Conservation (phyloP, 495 filamentous ascomycete species). For the Parmelia sp. region DNA sequence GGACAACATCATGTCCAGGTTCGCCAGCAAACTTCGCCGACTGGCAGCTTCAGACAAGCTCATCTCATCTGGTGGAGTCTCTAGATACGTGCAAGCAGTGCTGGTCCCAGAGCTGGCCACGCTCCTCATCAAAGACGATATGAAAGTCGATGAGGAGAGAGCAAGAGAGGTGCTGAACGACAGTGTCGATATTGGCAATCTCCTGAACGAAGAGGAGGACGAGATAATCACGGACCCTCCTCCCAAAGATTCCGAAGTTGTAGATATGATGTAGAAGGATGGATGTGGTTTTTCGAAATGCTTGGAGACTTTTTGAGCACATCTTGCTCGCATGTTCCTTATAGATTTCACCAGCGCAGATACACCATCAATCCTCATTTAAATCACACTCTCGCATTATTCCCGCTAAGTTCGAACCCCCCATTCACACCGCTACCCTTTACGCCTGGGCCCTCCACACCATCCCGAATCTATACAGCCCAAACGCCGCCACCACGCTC, state of each 20-base stretch:
- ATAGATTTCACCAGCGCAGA: not conserved
- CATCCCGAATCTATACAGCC: conserved; percentile 62
- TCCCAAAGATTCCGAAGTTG: conserved; percentile 32
- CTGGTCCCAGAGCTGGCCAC: conserved; percentile 80
- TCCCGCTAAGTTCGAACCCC: not conserved
- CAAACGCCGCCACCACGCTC: conserved; percentile 58
- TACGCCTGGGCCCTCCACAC: conserved; percentile 32
- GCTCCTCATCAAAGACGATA: conserved; percentile 76
- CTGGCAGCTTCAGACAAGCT: conserved; percentile 60
- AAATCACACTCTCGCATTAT: not conserved
- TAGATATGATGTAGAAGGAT: not conserved
- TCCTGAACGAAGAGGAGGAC: conserved; percentile 59
- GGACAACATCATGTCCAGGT: conserved; percentile 57
- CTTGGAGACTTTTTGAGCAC: not conserved
- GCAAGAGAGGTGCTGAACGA: conserved; percentile 66
- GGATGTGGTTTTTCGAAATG: conserved; percentile 5
- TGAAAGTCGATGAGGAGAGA: conserved; percentile 56
- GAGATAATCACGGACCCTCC: conserved; percentile 50
- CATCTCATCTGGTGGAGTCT: conserved; percentile 61
- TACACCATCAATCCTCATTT: not conserved
- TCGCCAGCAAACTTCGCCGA: conserved; percentile 56
- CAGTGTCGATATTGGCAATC: conserved; percentile 69
- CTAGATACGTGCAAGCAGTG: conserved; percentile 74
- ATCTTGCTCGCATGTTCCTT: conserved; percentile 1
- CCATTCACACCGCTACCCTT: conserved; percentile 4